These are phyloP conservation scores for Capsella rubella DNA, from an alignment of 441 rosid genomes.

Conservation along the genomic window DNA sequence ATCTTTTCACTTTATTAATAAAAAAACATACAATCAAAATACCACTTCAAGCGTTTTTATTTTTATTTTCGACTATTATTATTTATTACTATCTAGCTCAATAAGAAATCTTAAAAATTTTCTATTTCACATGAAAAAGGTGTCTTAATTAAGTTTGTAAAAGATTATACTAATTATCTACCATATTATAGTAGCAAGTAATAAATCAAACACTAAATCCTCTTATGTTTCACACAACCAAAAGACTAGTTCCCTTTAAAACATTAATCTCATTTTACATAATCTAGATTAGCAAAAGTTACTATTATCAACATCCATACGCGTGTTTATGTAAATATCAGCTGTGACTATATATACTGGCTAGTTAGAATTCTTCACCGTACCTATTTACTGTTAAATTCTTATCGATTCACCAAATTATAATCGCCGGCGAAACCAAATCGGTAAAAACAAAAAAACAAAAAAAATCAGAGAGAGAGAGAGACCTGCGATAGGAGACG, in stretches of 20 bases:
- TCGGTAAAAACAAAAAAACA: neutral
- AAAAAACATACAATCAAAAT: neutral
- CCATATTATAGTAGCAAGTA: neutral
- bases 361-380: neutral
- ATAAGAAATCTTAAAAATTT: no score
- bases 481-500: constrained; percentile 62
- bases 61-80: no score
- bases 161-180: neutral
- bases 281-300: neutral
- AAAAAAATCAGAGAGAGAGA: neutral
- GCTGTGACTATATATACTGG: no score
- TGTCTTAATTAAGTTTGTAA: neutral
- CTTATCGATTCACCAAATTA: neutral
- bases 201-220: neutral
- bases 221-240: neutral
- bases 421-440: constrained; percentile 14
- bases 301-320: neutral
- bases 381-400: neutral
- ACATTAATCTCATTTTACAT: neutral
- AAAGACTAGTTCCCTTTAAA: neutral
- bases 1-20: neutral
- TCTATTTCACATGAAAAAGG: no score
- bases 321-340: no score
- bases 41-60: no score
- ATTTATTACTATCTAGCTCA: no score